phyloP scores from a whole-genome alignment of 1,139 yeast species.

The Eremothecium coryli region DNA sequence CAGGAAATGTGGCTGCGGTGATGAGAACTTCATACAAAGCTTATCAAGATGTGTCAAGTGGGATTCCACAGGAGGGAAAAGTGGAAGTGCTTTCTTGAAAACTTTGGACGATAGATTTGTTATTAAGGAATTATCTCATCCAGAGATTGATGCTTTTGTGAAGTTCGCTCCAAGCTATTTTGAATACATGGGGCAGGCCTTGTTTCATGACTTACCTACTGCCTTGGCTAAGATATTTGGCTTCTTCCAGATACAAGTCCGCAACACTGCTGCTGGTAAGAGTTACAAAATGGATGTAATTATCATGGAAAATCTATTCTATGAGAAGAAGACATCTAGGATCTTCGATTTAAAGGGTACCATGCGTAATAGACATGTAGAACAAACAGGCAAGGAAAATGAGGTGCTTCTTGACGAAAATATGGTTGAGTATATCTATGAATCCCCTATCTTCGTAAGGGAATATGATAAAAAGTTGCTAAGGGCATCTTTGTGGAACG shows the following conservation, averaged over 20 bases:
- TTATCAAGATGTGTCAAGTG: conserved; percentile 87
- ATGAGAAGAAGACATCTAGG: conserved; percentile 71
- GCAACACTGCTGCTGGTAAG: conserved; percentile 66
- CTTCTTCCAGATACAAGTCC: conserved; percentile 84
- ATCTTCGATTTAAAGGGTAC: conserved; percentile 96
- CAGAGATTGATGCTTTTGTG: conserved; percentile 88
- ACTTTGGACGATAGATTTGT: conserved; percentile 85
- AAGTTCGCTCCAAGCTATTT: conserved; percentile 95
- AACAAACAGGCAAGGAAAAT: conserved; percentile 91
- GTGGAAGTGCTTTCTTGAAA: conserved; percentile 89
- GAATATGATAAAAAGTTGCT: conserved; percentile 83
- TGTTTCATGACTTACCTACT: conserved; percentile 90
- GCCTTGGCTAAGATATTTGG: conserved; percentile 93
- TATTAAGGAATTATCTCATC: conserved; percentile 77
- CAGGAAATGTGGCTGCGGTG: conserved; percentile 62
- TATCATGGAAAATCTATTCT: conserved; percentile 92
- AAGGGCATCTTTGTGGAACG: conserved; percentile 88
- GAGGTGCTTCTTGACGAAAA: conserved; percentile 94
- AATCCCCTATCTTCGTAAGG: conserved; percentile 87
- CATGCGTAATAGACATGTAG: conserved; percentile 93
- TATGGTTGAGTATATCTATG: conserved; percentile 96
- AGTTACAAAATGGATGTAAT: conserved; percentile 80
- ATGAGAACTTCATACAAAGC: conserved; percentile 73
- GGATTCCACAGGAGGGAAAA: conserved; percentile 95
- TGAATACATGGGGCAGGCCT: conserved; percentile 90